Conservation (phyloP, 179 eudicot genomes). For the Actinidia chinensis region DNA sequence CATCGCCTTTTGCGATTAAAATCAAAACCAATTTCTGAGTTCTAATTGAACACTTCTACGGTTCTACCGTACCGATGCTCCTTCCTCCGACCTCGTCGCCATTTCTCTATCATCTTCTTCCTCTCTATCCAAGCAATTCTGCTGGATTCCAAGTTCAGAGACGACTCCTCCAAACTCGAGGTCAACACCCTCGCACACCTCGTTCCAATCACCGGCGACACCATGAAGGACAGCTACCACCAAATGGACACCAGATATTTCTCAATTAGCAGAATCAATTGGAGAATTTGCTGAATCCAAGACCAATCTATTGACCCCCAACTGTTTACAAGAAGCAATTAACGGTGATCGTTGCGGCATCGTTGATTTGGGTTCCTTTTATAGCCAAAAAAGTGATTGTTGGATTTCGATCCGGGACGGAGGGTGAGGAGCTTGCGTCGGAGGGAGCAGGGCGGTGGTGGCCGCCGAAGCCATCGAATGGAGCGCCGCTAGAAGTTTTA, state of each 20-base stretch:
- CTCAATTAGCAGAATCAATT: conserved; percentile 54
- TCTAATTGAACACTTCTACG: too few species aligned
- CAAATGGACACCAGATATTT: conserved; percentile 55
- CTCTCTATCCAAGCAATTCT: conserved; percentile 37
- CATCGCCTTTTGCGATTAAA: too few species aligned
- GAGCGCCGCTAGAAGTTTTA: too few species aligned
- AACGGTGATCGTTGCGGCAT: conserved; percentile 14
- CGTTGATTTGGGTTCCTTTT: conserved; percentile 45
- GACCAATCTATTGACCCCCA: conserved; percentile 46
- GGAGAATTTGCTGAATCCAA: conserved; percentile 47
- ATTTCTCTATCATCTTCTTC: not conserved
- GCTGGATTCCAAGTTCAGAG: conserved; percentile 66
- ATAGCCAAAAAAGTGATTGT: conserved; percentile 40
- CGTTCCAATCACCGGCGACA: conserved; percentile 29
- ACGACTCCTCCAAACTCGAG: conserved; percentile 31
- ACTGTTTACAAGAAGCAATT: conserved; percentile 48
- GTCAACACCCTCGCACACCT: conserved; percentile 64
- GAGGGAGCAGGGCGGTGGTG: too few species aligned
- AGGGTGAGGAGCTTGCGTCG: too few species aligned
- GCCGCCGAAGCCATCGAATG: too few species aligned
- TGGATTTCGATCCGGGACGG: conserved; percentile 21
- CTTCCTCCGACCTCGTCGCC: too few species aligned
- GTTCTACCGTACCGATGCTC: too few species aligned
- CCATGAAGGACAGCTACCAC: conserved; percentile 30
- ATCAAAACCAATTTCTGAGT: too few species aligned